Evolutionary conservation across 345 rosid genomes (phyloP).

Genomic region (Ailanthus altissimus): DNA sequence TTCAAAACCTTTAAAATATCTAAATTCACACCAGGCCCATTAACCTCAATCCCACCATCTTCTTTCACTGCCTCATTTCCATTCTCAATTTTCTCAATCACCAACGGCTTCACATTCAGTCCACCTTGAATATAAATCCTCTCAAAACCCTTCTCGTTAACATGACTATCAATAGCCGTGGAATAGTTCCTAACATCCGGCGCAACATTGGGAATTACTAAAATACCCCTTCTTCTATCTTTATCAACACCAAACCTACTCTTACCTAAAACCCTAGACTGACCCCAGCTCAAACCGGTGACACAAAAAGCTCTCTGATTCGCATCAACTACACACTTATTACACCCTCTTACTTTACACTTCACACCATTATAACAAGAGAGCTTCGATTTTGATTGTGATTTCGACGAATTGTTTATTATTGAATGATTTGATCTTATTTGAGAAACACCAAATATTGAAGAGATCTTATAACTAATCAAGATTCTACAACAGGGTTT

Average conservation of each 20-base stretch:
- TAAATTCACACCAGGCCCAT: constrained; percentile 38
- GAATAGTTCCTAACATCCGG: constrained; percentile 78
- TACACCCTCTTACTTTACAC: constrained; percentile 35
- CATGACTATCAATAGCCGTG: constrained; percentile 53
- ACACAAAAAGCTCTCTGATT: constrained; percentile 59
- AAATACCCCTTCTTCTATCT: constrained; percentile 59
- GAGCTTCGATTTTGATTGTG: constrained; percentile 34
- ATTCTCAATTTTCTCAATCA: constrained; percentile 46
- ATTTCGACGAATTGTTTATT: constrained; percentile 58
- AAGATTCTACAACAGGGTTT: constrained; percentile 80
- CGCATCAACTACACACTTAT: constrained; percentile 29
- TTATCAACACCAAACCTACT: constrained; percentile 31
- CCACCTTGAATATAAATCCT: constrained; percentile 69
- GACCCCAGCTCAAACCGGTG: constrained; percentile 53
- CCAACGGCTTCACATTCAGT: constrained; percentile 63
- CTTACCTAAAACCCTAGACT: constrained; percentile 32
- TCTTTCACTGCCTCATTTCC: constrained; percentile 36
- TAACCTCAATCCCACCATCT: constrained; percentile 35
- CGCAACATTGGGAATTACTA: constrained; percentile 68
- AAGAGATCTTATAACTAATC: constrained; percentile 52
- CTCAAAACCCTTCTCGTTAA: constrained; percentile 71
- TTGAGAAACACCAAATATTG: constrained; percentile 54
- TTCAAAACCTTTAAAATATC: constrained; percentile 42
- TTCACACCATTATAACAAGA: constrained; percentile 31
- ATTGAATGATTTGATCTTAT: constrained; percentile 29